Evolutionary conservation across 768 basidiomycete species (phyloP), one percentile per base, ranked within the genome.

Genomic region (Calocera cornea): DNA sequence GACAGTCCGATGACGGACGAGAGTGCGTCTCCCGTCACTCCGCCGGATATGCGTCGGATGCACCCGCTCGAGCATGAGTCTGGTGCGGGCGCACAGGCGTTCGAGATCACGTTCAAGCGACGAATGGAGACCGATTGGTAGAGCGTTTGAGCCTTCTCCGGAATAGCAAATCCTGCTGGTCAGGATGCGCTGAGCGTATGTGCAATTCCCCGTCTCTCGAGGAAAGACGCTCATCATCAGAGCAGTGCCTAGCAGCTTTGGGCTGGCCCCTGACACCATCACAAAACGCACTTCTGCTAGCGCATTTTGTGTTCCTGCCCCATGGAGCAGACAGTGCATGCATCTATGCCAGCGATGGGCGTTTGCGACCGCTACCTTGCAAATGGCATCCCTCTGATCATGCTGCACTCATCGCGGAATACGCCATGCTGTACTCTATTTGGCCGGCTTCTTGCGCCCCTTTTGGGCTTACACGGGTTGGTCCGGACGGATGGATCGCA

Each of bases 1-100:
- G 54, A 60, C 31, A 60, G 54, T 33, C 54, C 54, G 31, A 60
- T 60, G 54, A 60, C 54, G 54, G 54, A 60, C 54, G 54, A 60
- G 24, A 60, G 54, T 19, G 31, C 27, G 11, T 60, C 54, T 22
- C 54, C 54, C 27, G 31, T 60, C 27, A 60, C 54, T 27, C 54
- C 54, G 14, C 54, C 54, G 11, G 54, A 60, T 33, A 29, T 33
- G 54, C 11, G 54, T 11, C 11, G 54, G 24, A 33, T 60, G 54
- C 24, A 60, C 31, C 54, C 54, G 54, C 31, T 60, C 2, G 54
- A 5, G 5, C 19, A 7, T 10, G 54, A 16, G 27, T 11, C 27
- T 16, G 44, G 19, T 19, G 16, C 24, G 44, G 44, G 44, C 19
- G 44, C 44, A 24, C 16, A 19, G 44, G 44, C 19, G 44, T 60